Conservation (phyloP, 192 early-diverging fungal genomes). For the Coemansia sp. region DNA sequence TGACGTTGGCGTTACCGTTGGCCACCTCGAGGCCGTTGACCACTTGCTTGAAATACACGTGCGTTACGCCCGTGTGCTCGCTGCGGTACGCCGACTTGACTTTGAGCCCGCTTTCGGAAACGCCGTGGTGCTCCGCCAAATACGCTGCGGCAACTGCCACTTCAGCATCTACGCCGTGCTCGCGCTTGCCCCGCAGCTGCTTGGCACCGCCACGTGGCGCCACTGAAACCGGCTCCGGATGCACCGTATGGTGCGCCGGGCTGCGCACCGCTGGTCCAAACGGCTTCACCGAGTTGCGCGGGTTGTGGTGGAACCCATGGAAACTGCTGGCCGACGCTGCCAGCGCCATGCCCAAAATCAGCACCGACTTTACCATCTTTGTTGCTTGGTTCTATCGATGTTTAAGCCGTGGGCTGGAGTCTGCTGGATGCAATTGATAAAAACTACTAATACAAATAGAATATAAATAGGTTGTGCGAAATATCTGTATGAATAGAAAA, state of each 20-base stretch:
- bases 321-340: slow-evolving; percentile 39
- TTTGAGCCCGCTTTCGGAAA: slow-evolving; percentile 27
- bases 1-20: slow-evolving; percentile 65
- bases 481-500: not conserved
- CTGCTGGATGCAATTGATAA: not conserved
- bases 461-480: not conserved
- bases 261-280: slow-evolving; percentile 34
- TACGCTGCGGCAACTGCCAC: slow-evolving; percentile 40
- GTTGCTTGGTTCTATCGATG: no score
- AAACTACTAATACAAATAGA: not conserved
- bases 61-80: slow-evolving; percentile 58
- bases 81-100: slow-evolving; percentile 47
- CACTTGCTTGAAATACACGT: slow-evolving; percentile 65
- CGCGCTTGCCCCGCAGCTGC: slow-evolving; percentile 21
- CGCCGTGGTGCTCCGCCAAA: slow-evolving; percentile 24
- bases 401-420: not conserved
- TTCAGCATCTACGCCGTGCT: slow-evolving; percentile 19
- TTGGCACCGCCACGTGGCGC: slow-evolving; percentile 15
- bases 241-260: slow-evolving; percentile 36
- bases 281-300: slow-evolving; percentile 35
- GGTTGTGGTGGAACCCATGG: slow-evolving; percentile 46
- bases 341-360: slow-evolving; percentile 35
- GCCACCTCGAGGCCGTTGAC: slow-evolving; percentile 56
- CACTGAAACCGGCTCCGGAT: slow-evolving; percentile 23
- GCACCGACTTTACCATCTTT: slow-evolving; percentile 48